A percentile compares a stretch with the other conserved stretches of the same genome.
Evolutionary conservation across 345 rosid species (phyloP).

Genomic region (Carallia brachiata): DNA sequence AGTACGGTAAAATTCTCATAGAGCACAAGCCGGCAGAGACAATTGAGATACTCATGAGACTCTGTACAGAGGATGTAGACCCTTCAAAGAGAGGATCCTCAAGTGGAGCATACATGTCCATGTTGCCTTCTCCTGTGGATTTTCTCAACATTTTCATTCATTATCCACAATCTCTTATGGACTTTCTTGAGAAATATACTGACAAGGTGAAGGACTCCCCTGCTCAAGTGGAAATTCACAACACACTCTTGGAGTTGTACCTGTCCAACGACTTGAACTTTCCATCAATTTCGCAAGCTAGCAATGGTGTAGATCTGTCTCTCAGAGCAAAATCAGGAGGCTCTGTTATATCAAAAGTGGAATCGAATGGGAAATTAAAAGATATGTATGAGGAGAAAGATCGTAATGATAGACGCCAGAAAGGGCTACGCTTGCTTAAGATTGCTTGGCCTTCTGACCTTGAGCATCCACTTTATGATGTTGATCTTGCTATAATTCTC

Average conservation of each 20-base stretch:
- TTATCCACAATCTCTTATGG: constrained; percentile 79
- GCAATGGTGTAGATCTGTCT: constrained; percentile 47
- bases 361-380: constrained; percentile 42
- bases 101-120: constrained; percentile 60
- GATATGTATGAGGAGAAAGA: constrained; percentile 42
- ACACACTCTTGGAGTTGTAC: constrained; percentile 87
- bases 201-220: constrained; percentile 92
- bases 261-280: constrained; percentile 87
- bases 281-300: constrained; percentile 63
- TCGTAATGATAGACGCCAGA: constrained; percentile 54
- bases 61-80: constrained; percentile 80
- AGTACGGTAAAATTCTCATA: constrained; percentile 92
- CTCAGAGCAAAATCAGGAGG: constrained; percentile 40
- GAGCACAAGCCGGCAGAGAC: constrained; percentile 89
- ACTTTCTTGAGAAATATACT: constrained; percentile 79
- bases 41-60: constrained; percentile 81
- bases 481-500: constrained; percentile 91
- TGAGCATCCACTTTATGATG: constrained; percentile 93
- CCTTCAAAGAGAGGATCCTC: constrained; percentile 51
- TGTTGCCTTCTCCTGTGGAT: constrained; percentile 98
- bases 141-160: constrained; percentile 89
- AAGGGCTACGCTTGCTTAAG: constrained; percentile 73
- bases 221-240: constrained; percentile 93
- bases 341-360: constrained; percentile 31
- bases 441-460: constrained; percentile 77